Evolutionary conservation across 179 eudicot genomes (phyloP).

Genomic region (Corrigiola litoralis): DNA sequence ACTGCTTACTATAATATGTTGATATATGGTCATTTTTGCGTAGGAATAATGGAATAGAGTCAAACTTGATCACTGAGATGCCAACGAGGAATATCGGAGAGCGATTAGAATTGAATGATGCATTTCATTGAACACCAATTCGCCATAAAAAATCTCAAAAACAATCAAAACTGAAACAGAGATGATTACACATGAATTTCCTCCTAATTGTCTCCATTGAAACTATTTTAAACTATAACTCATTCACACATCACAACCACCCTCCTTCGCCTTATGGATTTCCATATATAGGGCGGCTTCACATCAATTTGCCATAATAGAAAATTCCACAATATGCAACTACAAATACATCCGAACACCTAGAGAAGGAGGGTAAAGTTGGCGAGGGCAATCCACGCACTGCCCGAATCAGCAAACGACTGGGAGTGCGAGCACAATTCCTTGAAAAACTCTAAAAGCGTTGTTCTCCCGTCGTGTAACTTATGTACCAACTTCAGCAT

Average conservation of each 20-base stretch:
- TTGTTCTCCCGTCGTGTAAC: not conserved
- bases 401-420: not conserved
- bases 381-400: constrained; percentile 6
- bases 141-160: not conserved
- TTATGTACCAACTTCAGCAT: constrained; percentile 13
- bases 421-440: not conserved
- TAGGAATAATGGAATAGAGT: too few species aligned
- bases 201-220: constrained; percentile 3
- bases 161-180: constrained; percentile 21
- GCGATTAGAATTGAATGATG: too few species aligned
- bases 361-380: constrained; percentile 1
- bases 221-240: constrained; percentile 14
- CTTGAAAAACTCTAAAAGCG: not conserved
- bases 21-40: too few species aligned
- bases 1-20: too few species aligned
- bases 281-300: constrained; percentile 1
- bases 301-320: not conserved
- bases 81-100: too few species aligned
- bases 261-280: constrained; percentile 1
- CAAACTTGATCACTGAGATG: too few species aligned
- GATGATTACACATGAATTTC: constrained; percentile 17
- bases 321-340: constrained; percentile 15
- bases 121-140: constrained; percentile 5
- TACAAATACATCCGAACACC: not conserved
- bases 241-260: constrained; percentile 19